A percentile compares a stretch with the other conserved stretches of the same genome.
Evolutionary conservation across 306 rosid species (phyloP).

Genomic region (Carpinus viminea): DNA sequence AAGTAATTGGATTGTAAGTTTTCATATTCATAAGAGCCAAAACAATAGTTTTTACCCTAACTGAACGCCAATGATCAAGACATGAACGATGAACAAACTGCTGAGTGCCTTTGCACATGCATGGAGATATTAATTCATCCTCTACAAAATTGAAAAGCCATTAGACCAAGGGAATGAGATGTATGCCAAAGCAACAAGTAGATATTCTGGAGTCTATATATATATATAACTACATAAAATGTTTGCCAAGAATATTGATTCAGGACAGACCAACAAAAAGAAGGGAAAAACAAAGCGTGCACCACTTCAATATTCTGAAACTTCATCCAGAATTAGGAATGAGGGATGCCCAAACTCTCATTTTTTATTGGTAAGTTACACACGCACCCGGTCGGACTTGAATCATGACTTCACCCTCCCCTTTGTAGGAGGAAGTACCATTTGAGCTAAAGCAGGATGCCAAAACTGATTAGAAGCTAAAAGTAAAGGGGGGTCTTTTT

Average conservation of each 20-base stretch:
- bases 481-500: neutral
- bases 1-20: conserved; percentile 12
- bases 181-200: conserved; percentile 6
- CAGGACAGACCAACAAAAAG: too few relatives aligned
- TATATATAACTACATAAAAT: neutral
- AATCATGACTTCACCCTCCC: too few relatives aligned
- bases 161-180: conserved; percentile 20
- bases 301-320: neutral
- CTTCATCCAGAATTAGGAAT: neutral
- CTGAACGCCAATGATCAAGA: conserved; percentile 99
- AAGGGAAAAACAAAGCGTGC: neutral
- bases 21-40: conserved; percentile 16
- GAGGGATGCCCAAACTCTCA: neutral
- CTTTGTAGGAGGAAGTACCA: too few relatives aligned
- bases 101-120: conserved; percentile 99
- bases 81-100: conserved; percentile 98
- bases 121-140: conserved; percentile 93
- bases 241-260: neutral
- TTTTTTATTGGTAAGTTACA: too few relatives aligned
- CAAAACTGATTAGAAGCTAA: neutral
- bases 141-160: conserved; percentile 45
- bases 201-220: neutral
- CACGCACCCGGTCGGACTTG: too few relatives aligned
- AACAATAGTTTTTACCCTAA: conserved; percentile 54
- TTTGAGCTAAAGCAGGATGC: neutral